Evolutionary conservation across 2,329 filamentous ascomycete genomes (phyloP), one percentile per base, ranked within the genome.

Genomic region (Aspergillus tanneri): DNA sequence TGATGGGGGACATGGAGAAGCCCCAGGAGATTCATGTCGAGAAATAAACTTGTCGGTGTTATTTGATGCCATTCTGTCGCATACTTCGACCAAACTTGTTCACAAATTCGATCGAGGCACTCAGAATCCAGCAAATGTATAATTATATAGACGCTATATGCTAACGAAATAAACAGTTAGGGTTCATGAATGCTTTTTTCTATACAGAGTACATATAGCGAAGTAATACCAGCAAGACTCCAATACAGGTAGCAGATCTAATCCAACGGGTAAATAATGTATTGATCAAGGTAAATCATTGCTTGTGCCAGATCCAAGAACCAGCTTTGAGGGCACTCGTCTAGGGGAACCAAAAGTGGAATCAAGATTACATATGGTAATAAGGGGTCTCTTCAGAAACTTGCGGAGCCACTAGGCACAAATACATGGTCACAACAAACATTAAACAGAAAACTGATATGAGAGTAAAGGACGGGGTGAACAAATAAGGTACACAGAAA

Each of bases 401-500:
- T 11, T 27, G 34, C 19, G 19, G 6, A 19, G 19, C 21, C 22
- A 38, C 32, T n/a, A 11, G 35, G 12, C 28, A 24, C 16, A 23
- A 27, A 34, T 34, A 36, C 19, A 39, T 39, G 19, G n/a, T 37
- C 37, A 19, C 18, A 45, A 40, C 8, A 43, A 40, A 46, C 22
- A 46, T 45, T 47, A 47, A 49, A 43, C 28, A 32, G 30, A 34
- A 11, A n/a, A n/a, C 12, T 40, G 19, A 27, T 11, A 28, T 7
- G 12, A n/a, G 23, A 37, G 22, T 5, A 37, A 14, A 32, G 22
- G 27, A 16, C 8, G 18, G 16, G 19, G 19, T 25, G 21, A 10
- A 19, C 36, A 14, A 48, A 46, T 41, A 52, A 36, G 40, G 43
- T 52, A 54, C 49, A 56, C 35, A 50, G 35, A 44, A 48, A 43